Percentiles rank a stretch among this genome's conserved stretches.
These are phyloP conservation scores for Abrus pulchellus DNA, from an alignment of 306 rosid species.

Conservation along the genomic window DNA sequence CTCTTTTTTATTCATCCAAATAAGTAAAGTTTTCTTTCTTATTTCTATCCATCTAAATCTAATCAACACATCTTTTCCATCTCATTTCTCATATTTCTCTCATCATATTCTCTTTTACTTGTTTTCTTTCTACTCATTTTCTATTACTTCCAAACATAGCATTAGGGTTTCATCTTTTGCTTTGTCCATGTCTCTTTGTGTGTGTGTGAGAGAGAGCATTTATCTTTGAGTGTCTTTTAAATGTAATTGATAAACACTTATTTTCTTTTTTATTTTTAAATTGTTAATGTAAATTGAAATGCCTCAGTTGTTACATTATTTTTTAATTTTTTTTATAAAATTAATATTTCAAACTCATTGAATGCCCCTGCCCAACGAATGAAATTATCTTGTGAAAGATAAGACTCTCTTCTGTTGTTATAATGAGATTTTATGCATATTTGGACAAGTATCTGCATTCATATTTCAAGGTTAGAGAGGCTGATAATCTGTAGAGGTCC, in stretches of 20 bases:
- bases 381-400: slow-evolving; percentile 4
- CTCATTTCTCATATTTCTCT: too few species aligned
- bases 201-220: background rate
- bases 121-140: too few species aligned
- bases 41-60: too few species aligned
- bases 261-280: background rate
- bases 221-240: background rate
- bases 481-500: background rate
- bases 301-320: background rate
- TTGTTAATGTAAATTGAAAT: background rate
- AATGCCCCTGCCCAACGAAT: background rate
- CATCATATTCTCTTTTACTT: too few species aligned
- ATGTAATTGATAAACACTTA: background rate
- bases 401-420: slow-evolving; percentile 2
- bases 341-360: slow-evolving; percentile 16
- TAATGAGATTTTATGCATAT: background rate
- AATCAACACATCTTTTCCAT: too few species aligned
- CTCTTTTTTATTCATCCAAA: too few species aligned
- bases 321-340: background rate
- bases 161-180: background rate
- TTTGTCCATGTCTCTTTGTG: background rate
- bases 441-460: slow-evolving; percentile 1
- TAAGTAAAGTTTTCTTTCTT: too few species aligned
- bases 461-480: slow-evolving; percentile 31
- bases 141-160: too few species aligned